Conservation (phyloP, 192 early-diverging fungal genomes). For the Paraglomus brasilianum region DNA sequence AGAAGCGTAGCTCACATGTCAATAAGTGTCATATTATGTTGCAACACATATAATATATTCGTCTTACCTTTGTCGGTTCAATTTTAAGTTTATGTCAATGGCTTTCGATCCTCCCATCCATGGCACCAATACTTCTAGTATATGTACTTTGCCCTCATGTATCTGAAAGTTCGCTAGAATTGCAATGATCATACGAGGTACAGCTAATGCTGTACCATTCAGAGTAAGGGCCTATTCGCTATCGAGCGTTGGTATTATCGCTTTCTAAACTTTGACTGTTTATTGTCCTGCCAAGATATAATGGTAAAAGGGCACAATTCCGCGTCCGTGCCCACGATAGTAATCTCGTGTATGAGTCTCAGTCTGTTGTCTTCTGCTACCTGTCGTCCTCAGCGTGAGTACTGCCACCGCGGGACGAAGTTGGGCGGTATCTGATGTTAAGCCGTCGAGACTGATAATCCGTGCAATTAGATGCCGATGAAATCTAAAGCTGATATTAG, state of each 20-base stretch:
- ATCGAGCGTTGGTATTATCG: background rate
- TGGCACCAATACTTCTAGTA: conserved; percentile 70
- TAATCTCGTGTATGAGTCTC: too few relatives aligned
- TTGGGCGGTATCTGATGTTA: conserved; percentile 64
- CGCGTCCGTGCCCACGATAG: too few relatives aligned
- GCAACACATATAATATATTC: too few relatives aligned
- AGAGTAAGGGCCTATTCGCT: conserved; percentile 84
- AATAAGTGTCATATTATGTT: too few relatives aligned
- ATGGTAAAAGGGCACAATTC: too few relatives aligned
- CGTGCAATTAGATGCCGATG: conserved; percentile 88
- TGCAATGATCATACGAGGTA: conserved; percentile 86
- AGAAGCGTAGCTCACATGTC: too few relatives aligned
- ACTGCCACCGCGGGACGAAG: conserved; percentile 33
- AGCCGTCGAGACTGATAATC: conserved; percentile 90
- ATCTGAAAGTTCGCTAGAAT: conserved; percentile 82
- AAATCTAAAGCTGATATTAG: conserved; percentile 54
- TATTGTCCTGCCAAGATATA: too few relatives aligned
- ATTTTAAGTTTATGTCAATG: too few relatives aligned
- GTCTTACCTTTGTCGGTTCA: too few relatives aligned
- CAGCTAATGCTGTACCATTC: conserved; percentile 90
- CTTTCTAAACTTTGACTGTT: too few relatives aligned
- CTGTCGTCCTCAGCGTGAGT: too few relatives aligned
- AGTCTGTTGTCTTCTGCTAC: too few relatives aligned
- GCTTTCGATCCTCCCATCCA: conserved; percentile 64
- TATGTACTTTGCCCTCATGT: conserved; percentile 62